Evolutionary conservation across 768 basidiomycete genomes (phyloP).

Genomic region (Cubamyces lactineus): DNA sequence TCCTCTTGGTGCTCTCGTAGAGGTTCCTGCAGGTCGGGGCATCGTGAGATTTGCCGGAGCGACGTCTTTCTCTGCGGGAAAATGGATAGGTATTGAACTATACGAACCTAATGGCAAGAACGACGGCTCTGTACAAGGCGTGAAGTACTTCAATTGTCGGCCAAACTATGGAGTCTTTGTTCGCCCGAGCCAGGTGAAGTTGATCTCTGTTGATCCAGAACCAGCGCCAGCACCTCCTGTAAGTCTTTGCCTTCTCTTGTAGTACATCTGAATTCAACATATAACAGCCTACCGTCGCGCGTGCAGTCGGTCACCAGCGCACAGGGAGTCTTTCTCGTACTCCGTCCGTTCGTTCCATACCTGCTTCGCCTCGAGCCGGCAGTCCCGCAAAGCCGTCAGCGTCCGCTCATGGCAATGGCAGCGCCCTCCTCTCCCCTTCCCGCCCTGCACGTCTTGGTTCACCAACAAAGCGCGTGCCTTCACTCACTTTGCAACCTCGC

Average conservation of each 20-base stretch:
- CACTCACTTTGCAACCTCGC: constrained; percentile 51
- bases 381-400: constrained; percentile 62
- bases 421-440: constrained; percentile 36
- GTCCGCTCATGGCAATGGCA: constrained; percentile 21
- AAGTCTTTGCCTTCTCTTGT: neutral
- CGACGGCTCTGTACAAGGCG: constrained; percentile 84
- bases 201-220: constrained; percentile 37
- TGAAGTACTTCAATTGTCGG: constrained; percentile 81
- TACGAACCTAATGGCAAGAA: constrained; percentile 89
- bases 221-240: constrained; percentile 24
- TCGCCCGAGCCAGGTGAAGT: constrained; percentile 79
- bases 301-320: constrained; percentile 59
- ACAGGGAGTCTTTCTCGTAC: constrained; percentile 45
- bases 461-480: constrained; percentile 59
- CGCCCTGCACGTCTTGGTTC: constrained; percentile 42
- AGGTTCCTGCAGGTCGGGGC: constrained; percentile 80
- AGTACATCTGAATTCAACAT: neutral
- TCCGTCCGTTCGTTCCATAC: constrained; percentile 28
- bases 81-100: constrained; percentile 95
- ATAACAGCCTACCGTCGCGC: constrained; percentile 26
- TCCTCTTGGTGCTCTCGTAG: constrained; percentile 74
- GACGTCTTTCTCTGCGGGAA: constrained; percentile 84
- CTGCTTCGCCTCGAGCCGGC: constrained; percentile 58
- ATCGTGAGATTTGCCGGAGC: constrained; percentile 83
- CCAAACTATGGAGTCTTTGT: constrained; percentile 86